phyloP scores from a whole-genome alignment of 495 filamentous ascomycete species.

The Parachaetomium inaequale region DNA sequence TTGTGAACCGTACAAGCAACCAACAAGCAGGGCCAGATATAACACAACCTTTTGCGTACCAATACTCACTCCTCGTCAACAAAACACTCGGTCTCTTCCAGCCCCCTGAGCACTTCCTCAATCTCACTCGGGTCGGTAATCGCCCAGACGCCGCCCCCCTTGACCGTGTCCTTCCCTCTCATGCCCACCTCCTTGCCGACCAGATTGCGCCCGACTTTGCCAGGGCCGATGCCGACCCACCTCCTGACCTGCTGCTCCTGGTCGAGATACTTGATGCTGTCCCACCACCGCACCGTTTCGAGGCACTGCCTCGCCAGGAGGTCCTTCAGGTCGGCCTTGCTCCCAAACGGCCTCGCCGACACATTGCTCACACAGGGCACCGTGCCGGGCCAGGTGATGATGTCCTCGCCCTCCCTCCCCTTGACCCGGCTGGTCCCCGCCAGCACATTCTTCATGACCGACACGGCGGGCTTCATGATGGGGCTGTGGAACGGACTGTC shows the following conservation, averaged over 20 bases:
- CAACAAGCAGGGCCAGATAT: neutral
- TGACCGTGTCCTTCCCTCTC: conserved; percentile 67
- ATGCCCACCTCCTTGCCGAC: conserved; percentile 95
- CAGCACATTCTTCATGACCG: conserved; percentile 64
- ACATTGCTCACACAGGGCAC: conserved; percentile 86
- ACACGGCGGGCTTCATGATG: conserved; percentile 81
- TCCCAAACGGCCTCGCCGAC: conserved; percentile 70
- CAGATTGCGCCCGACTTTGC: conserved; percentile 89
- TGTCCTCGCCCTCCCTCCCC: conserved; percentile 47
- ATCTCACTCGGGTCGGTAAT: conserved; percentile 79
- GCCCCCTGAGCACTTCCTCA: conserved; percentile 64
- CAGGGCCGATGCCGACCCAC: conserved; percentile 93
- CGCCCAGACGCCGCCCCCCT: conserved; percentile 92
- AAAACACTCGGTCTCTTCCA: conserved; percentile 67
- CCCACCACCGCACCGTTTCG: conserved; percentile 92
- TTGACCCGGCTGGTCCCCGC: conserved; percentile 45
- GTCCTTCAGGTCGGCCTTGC: conserved; percentile 67
- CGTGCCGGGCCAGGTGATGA: conserved; percentile 65
- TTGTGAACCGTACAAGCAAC: neutral
- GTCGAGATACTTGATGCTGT: conserved; percentile 84
- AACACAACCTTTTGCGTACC: neutral
- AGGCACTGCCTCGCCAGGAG: conserved; percentile 73
- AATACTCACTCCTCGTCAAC: conserved; percentile 39
- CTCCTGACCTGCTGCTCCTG: conserved; percentile 76
- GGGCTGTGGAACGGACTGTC: conserved; percentile 91